Evolutionary conservation across 2,329 filamentous ascomycete species (phyloP), one percentile per base, ranked within the genome.

Genomic region (Ophiostoma ips): DNA sequence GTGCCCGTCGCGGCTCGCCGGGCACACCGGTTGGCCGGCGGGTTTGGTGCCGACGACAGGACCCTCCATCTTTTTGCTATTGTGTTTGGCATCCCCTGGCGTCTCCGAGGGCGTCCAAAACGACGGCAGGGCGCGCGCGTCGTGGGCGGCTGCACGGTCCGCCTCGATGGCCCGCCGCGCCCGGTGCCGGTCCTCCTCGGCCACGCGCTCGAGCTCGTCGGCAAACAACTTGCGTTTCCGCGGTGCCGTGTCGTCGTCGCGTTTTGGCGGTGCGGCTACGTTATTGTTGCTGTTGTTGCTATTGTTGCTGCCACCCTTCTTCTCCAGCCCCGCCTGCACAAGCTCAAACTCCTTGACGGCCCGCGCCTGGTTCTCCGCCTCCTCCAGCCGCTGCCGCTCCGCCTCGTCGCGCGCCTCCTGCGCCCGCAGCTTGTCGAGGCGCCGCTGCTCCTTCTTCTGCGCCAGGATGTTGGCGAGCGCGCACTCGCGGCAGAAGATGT

Each of bases 401-500:
- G 73, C 71, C 7, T 73, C 69, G 24, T 88, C 83, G 50, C 75
- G 72, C 54, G 73, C 70, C 28, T 78, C 75, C 30, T 74, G 69
- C 56, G 82, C 79, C 18, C 76, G 71, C 19, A 76, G 73, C 57
- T 78, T 83, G 53, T 87, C 85, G 2, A 85, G 62, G 0, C 92
- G 78, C 63, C 88, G 92, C 56, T 94, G 89, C 62, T 96, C 92
- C 67, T 89, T 85, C 58, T 87, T 83, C 66, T 98, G 90, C 1
- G 87, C 77, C 1, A 96, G 73, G n/a, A 98, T 80, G 60, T 96
- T 95, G 57, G 73, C 81, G 49, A 96, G 77, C 9, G 88, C 89
- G 68, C 90, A 98, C 69, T 96, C 92, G 58, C 87, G 81, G 65
- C 90, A 98, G 69, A 96, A 96, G 13, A 98, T 73, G 64, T 96